A percentile compares a stretch with the other conserved stretches of the same genome.
Conservation (phyloP, 768 basidiomycete genomes). For the Crassisporium funariophilum region DNA sequence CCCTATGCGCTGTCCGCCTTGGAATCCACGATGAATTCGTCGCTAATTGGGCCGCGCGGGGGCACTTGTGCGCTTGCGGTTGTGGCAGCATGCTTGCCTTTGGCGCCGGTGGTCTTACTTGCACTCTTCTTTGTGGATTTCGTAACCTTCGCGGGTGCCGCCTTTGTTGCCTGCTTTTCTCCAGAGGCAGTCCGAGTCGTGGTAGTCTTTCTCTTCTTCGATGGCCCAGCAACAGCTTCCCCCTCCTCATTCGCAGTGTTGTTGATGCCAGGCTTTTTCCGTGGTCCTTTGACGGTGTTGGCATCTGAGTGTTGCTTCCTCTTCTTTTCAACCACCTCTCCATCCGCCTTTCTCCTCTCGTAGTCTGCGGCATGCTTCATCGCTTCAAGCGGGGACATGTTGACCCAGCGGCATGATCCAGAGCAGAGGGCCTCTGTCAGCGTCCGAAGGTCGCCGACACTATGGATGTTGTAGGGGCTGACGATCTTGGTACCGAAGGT, state of each 20-base stretch:
- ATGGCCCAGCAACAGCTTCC: conserved; percentile 3
- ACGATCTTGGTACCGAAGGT: neutral
- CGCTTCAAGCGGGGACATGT: conserved; percentile 1
- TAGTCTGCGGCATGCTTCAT: neutral
- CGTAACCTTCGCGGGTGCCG: too few species aligned
- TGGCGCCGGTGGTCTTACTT: neutral
- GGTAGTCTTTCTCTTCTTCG: conserved; percentile 1
- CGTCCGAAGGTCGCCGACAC: conserved; percentile 1
- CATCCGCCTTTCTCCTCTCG: conserved; percentile 1
- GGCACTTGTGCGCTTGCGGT: neutral
- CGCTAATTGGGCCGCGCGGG: neutral
- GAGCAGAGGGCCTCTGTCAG: conserved; percentile 1
- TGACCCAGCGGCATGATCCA: conserved; percentile 6
- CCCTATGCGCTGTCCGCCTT: neutral
- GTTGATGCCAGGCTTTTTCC: neutral
- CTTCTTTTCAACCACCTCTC: conserved; percentile 4
- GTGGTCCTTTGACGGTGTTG: conserved; percentile 1
- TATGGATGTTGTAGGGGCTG: neutral
- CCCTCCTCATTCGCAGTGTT: neutral
- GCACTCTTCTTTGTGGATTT: neutral
- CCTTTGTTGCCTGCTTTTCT: conserved; percentile 2
- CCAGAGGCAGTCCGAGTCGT: neutral
- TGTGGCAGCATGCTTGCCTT: neutral
- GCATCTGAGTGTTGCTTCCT: conserved; percentile 8
- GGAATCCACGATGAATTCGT: neutral